Evolutionary conservation across 441 rosid genomes (phyloP).

Genomic region (Flueggea neowawraea): DNA sequence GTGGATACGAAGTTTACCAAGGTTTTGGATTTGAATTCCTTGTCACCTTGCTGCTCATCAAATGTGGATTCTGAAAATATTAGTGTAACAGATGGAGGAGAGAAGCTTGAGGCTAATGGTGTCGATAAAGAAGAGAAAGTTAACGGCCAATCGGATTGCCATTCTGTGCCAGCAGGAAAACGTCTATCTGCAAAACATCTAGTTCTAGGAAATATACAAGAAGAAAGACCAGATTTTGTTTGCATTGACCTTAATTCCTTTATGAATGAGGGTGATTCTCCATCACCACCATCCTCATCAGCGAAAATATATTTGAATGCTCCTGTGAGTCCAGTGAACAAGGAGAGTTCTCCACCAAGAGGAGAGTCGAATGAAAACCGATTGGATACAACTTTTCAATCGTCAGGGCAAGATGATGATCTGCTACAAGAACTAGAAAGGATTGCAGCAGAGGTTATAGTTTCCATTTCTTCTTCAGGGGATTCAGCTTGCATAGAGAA

Average conservation of each 20-base stretch:
- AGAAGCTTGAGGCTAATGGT: not conserved
- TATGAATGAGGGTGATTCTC: conserved; percentile 26
- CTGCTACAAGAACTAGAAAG: conserved; percentile 19
- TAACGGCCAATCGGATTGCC: conserved; percentile 17
- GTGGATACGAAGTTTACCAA: conserved; percentile 6
- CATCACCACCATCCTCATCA: conserved; percentile 7
- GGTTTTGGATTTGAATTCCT: conserved; percentile 13
- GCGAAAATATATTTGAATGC: conserved; percentile 29
- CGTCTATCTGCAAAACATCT: not conserved
- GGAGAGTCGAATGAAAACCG: conserved; percentile 42
- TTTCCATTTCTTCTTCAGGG: conserved; percentile 45
- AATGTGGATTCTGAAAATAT: conserved; percentile 11
- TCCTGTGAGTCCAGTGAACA: conserved; percentile 40
- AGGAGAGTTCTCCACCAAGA: conserved; percentile 33
- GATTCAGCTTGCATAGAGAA: conserved; percentile 20
- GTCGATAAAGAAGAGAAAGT: not conserved
- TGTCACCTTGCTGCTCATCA: conserved; percentile 17
- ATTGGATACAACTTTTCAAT: conserved; percentile 26
- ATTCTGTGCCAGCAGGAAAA: conserved; percentile 9
- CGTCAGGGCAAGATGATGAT: conserved; percentile 20
- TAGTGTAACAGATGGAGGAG: conserved; percentile 10
- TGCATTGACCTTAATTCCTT: conserved; percentile 36
- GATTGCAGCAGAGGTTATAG: conserved; percentile 56
- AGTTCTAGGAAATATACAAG: conserved; percentile 15
- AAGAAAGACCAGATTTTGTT: conserved; percentile 13